Base-by-base conservation (phyloP, 768 basidiomycete genomes). In the Phaeotremella fagi region DNA sequence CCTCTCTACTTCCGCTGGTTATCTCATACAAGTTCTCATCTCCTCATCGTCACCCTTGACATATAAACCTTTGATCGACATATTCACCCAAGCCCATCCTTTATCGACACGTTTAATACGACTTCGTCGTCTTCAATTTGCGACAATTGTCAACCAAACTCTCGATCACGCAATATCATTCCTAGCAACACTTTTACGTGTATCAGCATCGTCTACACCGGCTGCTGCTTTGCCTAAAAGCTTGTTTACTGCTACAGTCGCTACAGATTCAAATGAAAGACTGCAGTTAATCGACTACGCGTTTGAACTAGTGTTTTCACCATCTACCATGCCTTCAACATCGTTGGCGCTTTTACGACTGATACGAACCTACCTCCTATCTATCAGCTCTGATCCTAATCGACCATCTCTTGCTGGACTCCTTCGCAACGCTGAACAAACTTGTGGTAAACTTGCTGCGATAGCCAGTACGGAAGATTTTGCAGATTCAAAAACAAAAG, bases 31-130 rank as follows among this genome's bases (percentile, higher is more conserved):
- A 54, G 79, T 82, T 0, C 79, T 94, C 45, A 77, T 95, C 15
- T 80, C 80, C 72, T 83, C 84, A 58, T 85, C 88, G 1, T 84
- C 86, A 4, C 82, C 83, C 1, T 85, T 88, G 0, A 85, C 86
- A 1, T 85, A 94, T 59, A 84, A 82, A 53, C 90, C 91, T 0
- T 77, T 94, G 26, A 80, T 91, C 44, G 81, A 85, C 0, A 79
- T 82, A 27, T 79, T 95, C 52, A 81, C 82, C 11, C 78, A 81
- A 0, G 85, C 83, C 12, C 78, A 78, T 7, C 79, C 81, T 20
- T 76, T 86, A 38, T 76, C 88, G 24, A 74, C 77, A 33, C 79
- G 80, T 36, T 76, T 92, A 20, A 82, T 66, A 20, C 57, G 35
- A 2, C 18, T 26, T 3, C 57, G 55, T n/a, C 60, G 63, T 12